Percentiles rank a stretch among this genome's conserved stretches.
Conservation (phyloP, 495 filamentous ascomycete genomes). For the Xylaria flabelliformis region DNA sequence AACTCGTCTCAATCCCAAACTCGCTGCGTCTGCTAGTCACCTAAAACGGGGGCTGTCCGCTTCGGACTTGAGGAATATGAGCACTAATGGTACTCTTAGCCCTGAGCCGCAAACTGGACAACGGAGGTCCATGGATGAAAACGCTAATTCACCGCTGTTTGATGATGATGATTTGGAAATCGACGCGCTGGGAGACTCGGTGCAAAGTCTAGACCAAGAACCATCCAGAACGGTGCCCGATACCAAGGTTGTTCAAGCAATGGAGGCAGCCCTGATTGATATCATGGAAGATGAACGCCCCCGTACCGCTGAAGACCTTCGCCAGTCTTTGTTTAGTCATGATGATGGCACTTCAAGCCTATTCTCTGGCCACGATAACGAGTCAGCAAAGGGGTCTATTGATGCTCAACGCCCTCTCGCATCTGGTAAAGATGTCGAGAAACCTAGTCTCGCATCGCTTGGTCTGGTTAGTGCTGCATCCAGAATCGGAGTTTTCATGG, state of each 20-base stretch:
- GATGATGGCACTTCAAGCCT: constrained; percentile 58
- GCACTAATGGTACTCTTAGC: constrained; percentile 41
- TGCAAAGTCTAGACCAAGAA: constrained; percentile 60
- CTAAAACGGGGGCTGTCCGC: constrained; percentile 52
- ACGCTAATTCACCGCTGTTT: constrained; percentile 52
- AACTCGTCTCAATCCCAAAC: constrained; percentile 46
- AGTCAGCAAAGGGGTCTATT: constrained; percentile 58
- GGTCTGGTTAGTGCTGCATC: constrained; percentile 84
- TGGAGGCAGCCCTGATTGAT: constrained; percentile 93
- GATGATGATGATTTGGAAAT: constrained; percentile 62
- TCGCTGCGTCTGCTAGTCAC: constrained; percentile 36
- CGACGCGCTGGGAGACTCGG: constrained; percentile 58
- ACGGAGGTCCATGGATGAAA: constrained; percentile 57
- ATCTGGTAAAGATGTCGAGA: constrained; percentile 61
- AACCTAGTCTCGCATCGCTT: constrained; percentile 87
- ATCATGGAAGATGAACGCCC: constrained; percentile 79
- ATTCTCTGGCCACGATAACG: constrained; percentile 53
- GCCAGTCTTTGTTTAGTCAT: constrained; percentile 61
- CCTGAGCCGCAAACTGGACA: constrained; percentile 45
- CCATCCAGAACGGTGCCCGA: constrained; percentile 50
- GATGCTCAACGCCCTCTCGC: constrained; percentile 52
- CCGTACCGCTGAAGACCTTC: constrained; percentile 68
- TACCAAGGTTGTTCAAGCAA: constrained; percentile 78
- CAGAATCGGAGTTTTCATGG: constrained; percentile 85
- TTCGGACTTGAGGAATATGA: constrained; percentile 47